Conservation (phyloP, 2,329 filamentous ascomycete species). For the Neocatenulostroma microsporum region DNA sequence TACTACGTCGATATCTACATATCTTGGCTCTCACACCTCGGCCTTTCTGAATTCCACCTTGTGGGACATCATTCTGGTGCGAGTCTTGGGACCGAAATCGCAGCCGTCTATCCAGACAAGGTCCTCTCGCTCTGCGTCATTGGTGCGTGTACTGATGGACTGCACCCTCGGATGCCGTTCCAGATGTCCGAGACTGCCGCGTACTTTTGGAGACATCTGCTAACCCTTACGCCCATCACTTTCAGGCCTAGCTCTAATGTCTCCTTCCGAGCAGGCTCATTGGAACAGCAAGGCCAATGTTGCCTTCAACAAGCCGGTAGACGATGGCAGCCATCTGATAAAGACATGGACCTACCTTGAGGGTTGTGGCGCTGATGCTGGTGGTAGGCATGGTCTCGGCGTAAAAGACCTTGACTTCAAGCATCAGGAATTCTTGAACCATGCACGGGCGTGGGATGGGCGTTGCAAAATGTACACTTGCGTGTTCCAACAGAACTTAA, state of each 20-base stretch:
- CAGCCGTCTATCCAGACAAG: neutral
- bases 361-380: neutral
- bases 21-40: too few species aligned
- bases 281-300: neutral
- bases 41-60: slow-evolving; percentile 2
- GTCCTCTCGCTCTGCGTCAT: slow-evolving; percentile 1
- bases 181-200: too few species aligned
- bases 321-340: slow-evolving; percentile 1
- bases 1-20: too few species aligned
- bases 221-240: too few species aligned
- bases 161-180: neutral
- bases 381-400: neutral
- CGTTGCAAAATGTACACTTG: too few species aligned
- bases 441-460: neutral
- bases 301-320: slow-evolving; percentile 4
- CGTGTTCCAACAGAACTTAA: too few species aligned
- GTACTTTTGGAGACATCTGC: too few species aligned
- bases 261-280: too few species aligned
- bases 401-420: neutral
- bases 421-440: neutral
- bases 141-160: too few species aligned
- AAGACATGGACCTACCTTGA: slow-evolving; percentile 6
- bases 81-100: slow-evolving; percentile 1
- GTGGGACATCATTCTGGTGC: slow-evolving; percentile 5
- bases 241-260: too few species aligned